phyloP scores from a whole-genome alignment of 2,329 filamentous ascomycete species.

The Nemania bipapillata region DNA sequence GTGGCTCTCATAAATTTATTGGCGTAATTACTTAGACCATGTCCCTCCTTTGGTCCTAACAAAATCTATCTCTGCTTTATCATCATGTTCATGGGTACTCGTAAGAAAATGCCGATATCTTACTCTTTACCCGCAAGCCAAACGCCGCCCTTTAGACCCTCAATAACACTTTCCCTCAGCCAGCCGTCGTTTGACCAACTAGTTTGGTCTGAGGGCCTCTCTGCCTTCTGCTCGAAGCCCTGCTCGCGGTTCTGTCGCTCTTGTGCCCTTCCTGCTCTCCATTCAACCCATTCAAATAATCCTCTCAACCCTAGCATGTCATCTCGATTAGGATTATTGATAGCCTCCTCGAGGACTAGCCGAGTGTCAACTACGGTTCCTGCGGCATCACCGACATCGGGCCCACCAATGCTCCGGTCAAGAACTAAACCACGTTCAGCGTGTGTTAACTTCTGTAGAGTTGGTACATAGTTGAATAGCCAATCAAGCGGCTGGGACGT shows the following conservation, averaged over 20 bases:
- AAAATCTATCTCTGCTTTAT: not conserved
- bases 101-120: not conserved
- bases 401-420: conserved; percentile 61
- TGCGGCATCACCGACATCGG: conserved; percentile 57
- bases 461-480: conserved; percentile 72
- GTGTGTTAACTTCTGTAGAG: conserved; percentile 65
- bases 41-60: not conserved
- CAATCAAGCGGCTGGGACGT: conserved; percentile 70
- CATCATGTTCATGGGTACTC: not conserved
- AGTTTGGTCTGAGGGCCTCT: conserved; percentile 37
- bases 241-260: conserved; percentile 38
- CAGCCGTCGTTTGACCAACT: conserved; percentile 60
- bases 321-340: conserved; percentile 47
- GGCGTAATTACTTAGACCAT: not conserved
- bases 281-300: conserved; percentile 67
- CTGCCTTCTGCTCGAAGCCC: conserved; percentile 32
- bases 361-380: conserved; percentile 72
- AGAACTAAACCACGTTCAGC: conserved; percentile 75
- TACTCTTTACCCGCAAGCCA: conserved; percentile 60
- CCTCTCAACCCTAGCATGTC: conserved; percentile 62
- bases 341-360: conserved; percentile 70
- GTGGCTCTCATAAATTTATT: not conserved
- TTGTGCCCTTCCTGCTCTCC: conserved; percentile 52
- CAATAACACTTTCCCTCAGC: conserved; percentile 66
- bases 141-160: conserved; percentile 65